Percentiles rank a stretch among this genome's conserved stretches.
Conservation (phyloP, 202 grass and related monocot genomes). For the Dendrocalamus latiflorus region DNA sequence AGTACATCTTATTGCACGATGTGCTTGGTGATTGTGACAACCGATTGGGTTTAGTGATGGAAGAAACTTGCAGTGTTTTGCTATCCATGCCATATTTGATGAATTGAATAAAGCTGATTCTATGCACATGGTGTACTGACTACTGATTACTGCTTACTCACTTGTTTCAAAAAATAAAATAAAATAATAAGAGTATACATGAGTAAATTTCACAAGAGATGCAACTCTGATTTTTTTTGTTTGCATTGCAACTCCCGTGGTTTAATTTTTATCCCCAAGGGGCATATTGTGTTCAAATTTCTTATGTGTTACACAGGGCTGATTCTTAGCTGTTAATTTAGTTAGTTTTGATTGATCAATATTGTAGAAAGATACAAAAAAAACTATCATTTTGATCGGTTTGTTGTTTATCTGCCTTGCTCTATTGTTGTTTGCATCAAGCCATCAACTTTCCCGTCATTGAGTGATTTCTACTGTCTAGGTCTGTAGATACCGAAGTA, state of each 20-base stretch:
- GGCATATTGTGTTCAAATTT: neutral
- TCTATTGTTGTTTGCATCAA: neutral
- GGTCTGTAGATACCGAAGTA: constrained; percentile 74
- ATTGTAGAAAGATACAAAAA: neutral
- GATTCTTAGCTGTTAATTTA: neutral
- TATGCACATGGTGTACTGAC: neutral
- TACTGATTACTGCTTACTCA: neutral
- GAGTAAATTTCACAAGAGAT: constrained; percentile 3
- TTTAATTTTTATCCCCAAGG: neutral
- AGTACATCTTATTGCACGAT: constrained; percentile 4
- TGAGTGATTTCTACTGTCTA: constrained; percentile 23
- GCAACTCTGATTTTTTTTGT: neutral
- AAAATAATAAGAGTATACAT: neutral
- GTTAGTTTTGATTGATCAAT: neutral
- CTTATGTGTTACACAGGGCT: neutral
- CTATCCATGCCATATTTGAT: neutral
- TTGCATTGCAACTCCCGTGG: neutral
- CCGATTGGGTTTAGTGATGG: neutral
- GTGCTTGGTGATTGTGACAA: neutral
- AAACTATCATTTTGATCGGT: neutral
- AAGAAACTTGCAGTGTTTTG: neutral
- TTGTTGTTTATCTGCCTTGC: neutral
- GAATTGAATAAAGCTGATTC: neutral
- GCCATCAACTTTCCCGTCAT: neutral
- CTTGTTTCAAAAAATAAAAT: neutral